These are phyloP conservation scores for Trypanosoma caninum DNA, from an alignment of 208 protist genomes.

Conservation along the genomic window DNA sequence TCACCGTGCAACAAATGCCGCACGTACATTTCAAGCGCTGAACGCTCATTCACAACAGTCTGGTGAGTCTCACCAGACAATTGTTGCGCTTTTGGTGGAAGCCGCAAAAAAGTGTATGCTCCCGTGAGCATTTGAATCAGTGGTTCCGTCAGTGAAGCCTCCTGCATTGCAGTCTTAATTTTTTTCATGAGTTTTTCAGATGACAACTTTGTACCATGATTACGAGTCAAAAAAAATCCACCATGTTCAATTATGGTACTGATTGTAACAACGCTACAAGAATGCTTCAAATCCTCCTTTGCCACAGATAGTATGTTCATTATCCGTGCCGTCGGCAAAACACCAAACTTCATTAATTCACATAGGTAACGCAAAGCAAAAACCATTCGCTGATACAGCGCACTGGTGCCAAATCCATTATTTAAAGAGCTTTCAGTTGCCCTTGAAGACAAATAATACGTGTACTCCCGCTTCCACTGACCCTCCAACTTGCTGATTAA, in stretches of 20 bases:
- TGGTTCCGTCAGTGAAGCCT: not conserved
- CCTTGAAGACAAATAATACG: not conserved
- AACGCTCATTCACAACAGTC: not conserved
- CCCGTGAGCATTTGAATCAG: not conserved
- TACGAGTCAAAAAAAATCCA: constrained; percentile 21
- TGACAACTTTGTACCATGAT: not conserved
- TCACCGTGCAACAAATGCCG: constrained; percentile 7
- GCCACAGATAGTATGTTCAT: constrained; percentile 1
- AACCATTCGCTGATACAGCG: not conserved
- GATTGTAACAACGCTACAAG: not conserved
- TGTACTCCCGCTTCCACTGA: constrained; percentile 12
- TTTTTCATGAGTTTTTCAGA: constrained; percentile 10
- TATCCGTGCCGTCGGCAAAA: constrained; percentile 1
- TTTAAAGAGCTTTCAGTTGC: not conserved
- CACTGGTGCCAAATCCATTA: not conserved
- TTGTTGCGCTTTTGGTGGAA: not conserved
- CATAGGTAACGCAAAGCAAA: constrained; percentile 13
- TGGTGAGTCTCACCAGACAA: not conserved
- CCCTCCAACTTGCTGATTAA: constrained; percentile 1
- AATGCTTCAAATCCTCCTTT: constrained; percentile 10
- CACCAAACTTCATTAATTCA: constrained; percentile 27
- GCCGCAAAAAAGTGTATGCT: constrained; percentile 1
- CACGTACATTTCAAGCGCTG: constrained; percentile 15
- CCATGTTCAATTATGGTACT: constrained; percentile 7
- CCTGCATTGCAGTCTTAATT: not conserved